Conservation (phyloP, 768 basidiomycete species). For the Lactarius trivialis region DNA sequence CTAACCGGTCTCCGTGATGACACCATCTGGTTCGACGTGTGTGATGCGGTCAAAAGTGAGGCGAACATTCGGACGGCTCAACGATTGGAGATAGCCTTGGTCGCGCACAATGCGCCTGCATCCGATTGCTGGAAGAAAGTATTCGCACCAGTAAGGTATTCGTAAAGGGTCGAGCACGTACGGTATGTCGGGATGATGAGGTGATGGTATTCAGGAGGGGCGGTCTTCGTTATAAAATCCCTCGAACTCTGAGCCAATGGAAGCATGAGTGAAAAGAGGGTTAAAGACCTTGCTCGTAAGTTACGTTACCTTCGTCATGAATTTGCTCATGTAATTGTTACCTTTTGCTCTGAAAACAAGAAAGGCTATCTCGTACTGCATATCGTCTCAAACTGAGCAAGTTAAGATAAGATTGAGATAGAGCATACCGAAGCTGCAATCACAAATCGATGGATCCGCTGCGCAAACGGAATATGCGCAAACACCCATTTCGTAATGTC, state of each 20-base stretch:
- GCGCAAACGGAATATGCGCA: constrained; percentile 42
- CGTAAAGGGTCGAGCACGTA: constrained; percentile 26
- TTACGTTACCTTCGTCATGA: neutral
- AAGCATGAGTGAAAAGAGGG: neutral
- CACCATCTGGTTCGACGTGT: constrained; percentile 41
- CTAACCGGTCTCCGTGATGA: constrained; percentile 36
- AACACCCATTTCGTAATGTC: constrained; percentile 45
- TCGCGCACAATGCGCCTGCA: constrained; percentile 60
- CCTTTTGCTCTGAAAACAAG: constrained; percentile 1
- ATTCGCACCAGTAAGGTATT: neutral
- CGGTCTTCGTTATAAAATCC: constrained; percentile 39
- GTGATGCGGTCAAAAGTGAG: constrained; percentile 45
- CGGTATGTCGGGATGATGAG: constrained; percentile 47
- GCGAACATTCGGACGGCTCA: constrained; percentile 47
- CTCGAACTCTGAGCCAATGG: constrained; percentile 31
- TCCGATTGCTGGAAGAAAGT: constrained; percentile 37
- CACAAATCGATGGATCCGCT: constrained; percentile 39
- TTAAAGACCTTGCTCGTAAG: neutral
- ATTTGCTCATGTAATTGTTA: neutral
- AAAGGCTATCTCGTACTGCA: constrained; percentile 5
- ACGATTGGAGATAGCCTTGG: constrained; percentile 45
- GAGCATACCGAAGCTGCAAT: constrained; percentile 40
- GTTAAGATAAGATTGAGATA: neutral
- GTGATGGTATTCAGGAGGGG: constrained; percentile 29
- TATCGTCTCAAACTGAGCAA: neutral